These are phyloP conservation scores for Boletus sp. DNA, from an alignment of 1,284 basidiomycete species.

Conservation along the genomic window DNA sequence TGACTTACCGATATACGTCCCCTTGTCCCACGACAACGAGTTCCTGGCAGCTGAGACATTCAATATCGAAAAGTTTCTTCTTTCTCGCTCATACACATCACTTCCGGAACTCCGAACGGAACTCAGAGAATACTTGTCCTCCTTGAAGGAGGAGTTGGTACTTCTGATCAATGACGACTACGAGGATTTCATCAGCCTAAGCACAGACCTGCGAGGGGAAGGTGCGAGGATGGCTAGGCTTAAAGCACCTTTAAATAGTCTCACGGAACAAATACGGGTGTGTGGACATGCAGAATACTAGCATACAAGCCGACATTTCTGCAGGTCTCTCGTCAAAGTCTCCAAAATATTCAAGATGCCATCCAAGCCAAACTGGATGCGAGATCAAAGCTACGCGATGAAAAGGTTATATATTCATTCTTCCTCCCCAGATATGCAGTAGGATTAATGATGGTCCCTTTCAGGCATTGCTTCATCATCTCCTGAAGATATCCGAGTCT, in stretches of 20 bases:
- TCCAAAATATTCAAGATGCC: slow-evolving; percentile 67
- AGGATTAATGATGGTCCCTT: slow-evolving; percentile 1
- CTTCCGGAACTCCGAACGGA: slow-evolving; percentile 86
- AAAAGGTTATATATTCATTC: slow-evolving; percentile 62
- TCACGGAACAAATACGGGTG: slow-evolving; percentile 73
- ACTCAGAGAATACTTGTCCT: slow-evolving; percentile 79
- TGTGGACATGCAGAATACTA: background rate
- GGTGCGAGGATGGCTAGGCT: slow-evolving; percentile 69
- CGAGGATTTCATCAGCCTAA: slow-evolving; percentile 95
- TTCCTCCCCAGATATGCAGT: background rate
- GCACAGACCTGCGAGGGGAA: slow-evolving; percentile 85
- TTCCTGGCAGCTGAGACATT: slow-evolving; percentile 70
- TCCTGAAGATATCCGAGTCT: slow-evolving; percentile 88
- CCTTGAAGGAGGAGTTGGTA: slow-evolving; percentile 89
- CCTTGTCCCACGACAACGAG: slow-evolving; percentile 78
- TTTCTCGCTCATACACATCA: slow-evolving; percentile 84
- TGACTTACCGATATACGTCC: slow-evolving; percentile 72
- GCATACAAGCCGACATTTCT: background rate
- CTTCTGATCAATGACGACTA: slow-evolving; percentile 97
- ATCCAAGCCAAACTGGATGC: slow-evolving; percentile 77
- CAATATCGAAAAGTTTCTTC: slow-evolving; percentile 84
- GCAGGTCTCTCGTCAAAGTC: slow-evolving; percentile 61
- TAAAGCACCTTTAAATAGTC: slow-evolving; percentile 58
- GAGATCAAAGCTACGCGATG: slow-evolving; percentile 73
- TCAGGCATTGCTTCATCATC: slow-evolving; percentile 79